Evolutionary conservation across 768 basidiomycete genomes (phyloP).

Genomic region (Chlorophyllum brunneum): DNA sequence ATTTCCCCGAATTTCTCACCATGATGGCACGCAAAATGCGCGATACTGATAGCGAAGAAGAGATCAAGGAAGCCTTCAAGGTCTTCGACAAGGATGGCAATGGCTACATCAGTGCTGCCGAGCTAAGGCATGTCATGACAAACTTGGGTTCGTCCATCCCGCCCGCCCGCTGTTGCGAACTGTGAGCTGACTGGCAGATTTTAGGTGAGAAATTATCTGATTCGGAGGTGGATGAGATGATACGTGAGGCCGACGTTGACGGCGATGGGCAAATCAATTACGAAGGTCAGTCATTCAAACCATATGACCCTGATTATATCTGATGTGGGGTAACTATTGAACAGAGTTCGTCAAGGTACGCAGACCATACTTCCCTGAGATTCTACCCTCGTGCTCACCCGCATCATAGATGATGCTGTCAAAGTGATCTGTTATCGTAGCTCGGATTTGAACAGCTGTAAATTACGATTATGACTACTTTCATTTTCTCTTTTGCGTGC

Average conservation of each 20-base stretch:
- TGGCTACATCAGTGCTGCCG: conserved; percentile 85
- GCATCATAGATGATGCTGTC: conserved; percentile 14
- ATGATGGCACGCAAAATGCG: conserved; percentile 37
- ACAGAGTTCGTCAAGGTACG: conserved; percentile 16
- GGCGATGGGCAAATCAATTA: conserved; percentile 94
- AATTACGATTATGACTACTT: conserved; percentile 3
- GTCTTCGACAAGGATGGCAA: conserved; percentile 96
- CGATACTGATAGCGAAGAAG: conserved; percentile 30
- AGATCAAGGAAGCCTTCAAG: conserved; percentile 39
- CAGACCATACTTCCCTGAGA: not conserved
- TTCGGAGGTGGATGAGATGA: conserved; percentile 92
- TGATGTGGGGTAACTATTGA: not conserved
- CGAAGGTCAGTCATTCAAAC: conserved; percentile 46
- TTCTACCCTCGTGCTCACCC: not conserved
- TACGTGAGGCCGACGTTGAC: conserved; percentile 92
- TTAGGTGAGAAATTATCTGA: conserved; percentile 84
- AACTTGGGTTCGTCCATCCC: conserved; percentile 63
- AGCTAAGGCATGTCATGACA: conserved; percentile 92
- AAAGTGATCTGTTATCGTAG: conserved; percentile 8
- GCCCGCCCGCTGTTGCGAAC: not conserved
- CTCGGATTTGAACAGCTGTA: conserved; percentile 7
- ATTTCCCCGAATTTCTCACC: conserved; percentile 41
- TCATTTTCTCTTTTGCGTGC: not conserved
- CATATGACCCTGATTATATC: not conserved
- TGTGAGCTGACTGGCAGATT: not conserved